phyloP scores from a whole-genome alignment of 2,329 filamentous ascomycete genomes.

The Phoma sp. region DNA sequence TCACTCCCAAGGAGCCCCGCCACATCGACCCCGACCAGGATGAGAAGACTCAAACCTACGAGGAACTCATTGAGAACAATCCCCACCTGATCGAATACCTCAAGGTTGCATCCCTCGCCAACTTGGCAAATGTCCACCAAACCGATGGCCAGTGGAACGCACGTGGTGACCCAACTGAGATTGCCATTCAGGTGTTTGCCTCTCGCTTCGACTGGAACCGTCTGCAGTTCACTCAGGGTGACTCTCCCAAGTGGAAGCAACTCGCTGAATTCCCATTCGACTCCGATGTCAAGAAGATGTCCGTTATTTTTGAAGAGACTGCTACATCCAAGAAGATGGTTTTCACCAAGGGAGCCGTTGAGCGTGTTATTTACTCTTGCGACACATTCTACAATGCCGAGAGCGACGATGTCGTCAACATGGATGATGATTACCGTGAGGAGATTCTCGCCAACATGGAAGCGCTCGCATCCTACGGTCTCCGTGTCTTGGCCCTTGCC shows the following conservation, averaged over 20 bases:
- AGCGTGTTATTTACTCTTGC: slow-evolving; percentile 60
- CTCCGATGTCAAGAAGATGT: slow-evolving; percentile 78
- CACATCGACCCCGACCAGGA: slow-evolving; percentile 41
- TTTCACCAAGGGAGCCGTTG: slow-evolving; percentile 73
- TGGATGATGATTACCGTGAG: slow-evolving; percentile 62
- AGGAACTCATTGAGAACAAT: slow-evolving; percentile 39
- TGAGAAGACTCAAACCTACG: slow-evolving; percentile 27
- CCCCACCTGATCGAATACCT: slow-evolving; percentile 43
- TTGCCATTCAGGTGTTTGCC: slow-evolving; percentile 77
- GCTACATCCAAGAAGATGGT: slow-evolving; percentile 53
- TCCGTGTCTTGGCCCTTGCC: slow-evolving; percentile 73
- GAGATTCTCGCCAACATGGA: slow-evolving; percentile 73
- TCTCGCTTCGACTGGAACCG: slow-evolving; percentile 68
- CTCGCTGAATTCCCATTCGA: slow-evolving; percentile 76
- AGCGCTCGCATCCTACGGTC: slow-evolving; percentile 68
- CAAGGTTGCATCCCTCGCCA: slow-evolving; percentile 52
- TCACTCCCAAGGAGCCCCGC: slow-evolving; percentile 35
- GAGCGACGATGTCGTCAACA: slow-evolving; percentile 39
- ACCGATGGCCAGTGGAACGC: slow-evolving; percentile 49
- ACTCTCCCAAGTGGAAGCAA: slow-evolving; percentile 37
- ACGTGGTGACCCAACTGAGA: slow-evolving; percentile 63
- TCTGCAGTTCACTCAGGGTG: slow-evolving; percentile 55
- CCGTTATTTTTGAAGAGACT: slow-evolving; percentile 64
- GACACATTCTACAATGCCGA: slow-evolving; percentile 66
- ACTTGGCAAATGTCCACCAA: slow-evolving; percentile 59